Percentiles rank a stretch among this genome's conserved stretches.
phyloP scores from a whole-genome alignment of 345 rosid species.

The Nephelium lappaceum region DNA sequence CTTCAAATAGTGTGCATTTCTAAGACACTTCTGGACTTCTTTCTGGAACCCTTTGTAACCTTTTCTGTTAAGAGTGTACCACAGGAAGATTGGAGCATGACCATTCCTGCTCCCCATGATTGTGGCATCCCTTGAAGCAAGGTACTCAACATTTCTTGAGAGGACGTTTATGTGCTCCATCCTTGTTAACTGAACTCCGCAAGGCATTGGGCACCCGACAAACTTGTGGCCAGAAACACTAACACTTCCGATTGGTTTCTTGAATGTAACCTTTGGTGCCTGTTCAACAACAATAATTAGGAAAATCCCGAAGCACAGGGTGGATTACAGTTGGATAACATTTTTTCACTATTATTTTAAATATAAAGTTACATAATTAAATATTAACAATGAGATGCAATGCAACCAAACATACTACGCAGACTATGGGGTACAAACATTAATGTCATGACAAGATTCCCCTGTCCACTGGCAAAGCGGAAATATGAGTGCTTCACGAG shows the following conservation, averaged over 20 bases:
- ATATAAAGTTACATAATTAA: background rate
- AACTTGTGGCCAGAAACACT: slow-evolving; percentile 97
- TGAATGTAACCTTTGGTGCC: slow-evolving; percentile 94
- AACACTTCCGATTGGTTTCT: slow-evolving; percentile 94
- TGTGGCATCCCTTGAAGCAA: slow-evolving; percentile 97
- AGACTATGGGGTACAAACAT: background rate
- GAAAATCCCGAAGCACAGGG: background rate
- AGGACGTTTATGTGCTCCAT: slow-evolving; percentile 80
- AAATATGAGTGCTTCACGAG: background rate
- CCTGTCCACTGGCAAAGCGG: background rate
- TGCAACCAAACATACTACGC: background rate
- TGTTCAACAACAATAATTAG: slow-evolving; percentile 31
- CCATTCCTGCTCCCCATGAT: slow-evolving; percentile 99
- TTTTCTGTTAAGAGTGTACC: slow-evolving; percentile 90
- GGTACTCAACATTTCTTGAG: slow-evolving; percentile 87
- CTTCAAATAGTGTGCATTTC: slow-evolving; percentile 89
- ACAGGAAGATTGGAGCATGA: slow-evolving; percentile 94
- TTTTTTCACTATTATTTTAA: background rate
- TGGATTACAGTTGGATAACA: background rate
- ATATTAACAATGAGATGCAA: background rate
- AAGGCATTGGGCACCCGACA: slow-evolving; percentile 98
- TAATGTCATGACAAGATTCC: background rate
- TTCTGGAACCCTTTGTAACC: slow-evolving; percentile 95
- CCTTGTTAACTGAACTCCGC: slow-evolving; percentile 94
- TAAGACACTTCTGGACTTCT: slow-evolving; percentile 92